These are phyloP conservation scores for Agaricus blazei DNA, from an alignment of 768 basidiomycete genomes.

Conservation along the genomic window DNA sequence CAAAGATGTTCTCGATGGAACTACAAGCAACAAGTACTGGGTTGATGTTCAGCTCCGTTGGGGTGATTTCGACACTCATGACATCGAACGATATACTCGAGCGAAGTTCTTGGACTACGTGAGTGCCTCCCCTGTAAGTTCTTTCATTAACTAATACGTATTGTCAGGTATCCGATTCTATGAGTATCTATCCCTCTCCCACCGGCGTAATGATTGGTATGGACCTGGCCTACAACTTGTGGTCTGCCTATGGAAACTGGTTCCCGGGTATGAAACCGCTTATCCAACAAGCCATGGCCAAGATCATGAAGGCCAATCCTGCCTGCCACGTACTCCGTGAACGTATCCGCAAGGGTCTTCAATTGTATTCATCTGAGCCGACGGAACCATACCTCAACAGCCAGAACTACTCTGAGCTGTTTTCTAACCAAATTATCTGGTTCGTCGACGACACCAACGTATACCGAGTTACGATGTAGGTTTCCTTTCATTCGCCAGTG, in stretches of 20 bases:
- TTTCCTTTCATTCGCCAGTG: background rate
- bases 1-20: constrained; percentile 96
- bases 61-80: constrained; percentile 99
- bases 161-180: constrained; percentile 81
- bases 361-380: constrained; percentile 97
- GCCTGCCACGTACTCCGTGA: constrained; percentile 96
- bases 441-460: constrained; percentile 99
- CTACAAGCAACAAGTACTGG: constrained; percentile 98
- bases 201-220: constrained; percentile 99
- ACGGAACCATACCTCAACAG: constrained; percentile 99
- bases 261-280: constrained; percentile 99
- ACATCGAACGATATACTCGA: constrained; percentile 97
- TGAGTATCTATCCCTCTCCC: constrained; percentile 99
- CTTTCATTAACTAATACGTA: background rate
- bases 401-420: constrained; percentile 94
- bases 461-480: constrained; percentile 93
- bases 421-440: constrained; percentile 99
- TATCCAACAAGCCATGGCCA: constrained; percentile 98
- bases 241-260: constrained; percentile 99
- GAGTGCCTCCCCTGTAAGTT: constrained; percentile 19
- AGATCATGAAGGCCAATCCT: constrained; percentile 99
- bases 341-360: constrained; percentile 97
- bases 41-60: constrained; percentile 92
- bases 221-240: constrained; percentile 96
- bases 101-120: constrained; percentile 99